Conservation (phyloP, 495 filamentous ascomycete species). For the Glonium stellatum region DNA sequence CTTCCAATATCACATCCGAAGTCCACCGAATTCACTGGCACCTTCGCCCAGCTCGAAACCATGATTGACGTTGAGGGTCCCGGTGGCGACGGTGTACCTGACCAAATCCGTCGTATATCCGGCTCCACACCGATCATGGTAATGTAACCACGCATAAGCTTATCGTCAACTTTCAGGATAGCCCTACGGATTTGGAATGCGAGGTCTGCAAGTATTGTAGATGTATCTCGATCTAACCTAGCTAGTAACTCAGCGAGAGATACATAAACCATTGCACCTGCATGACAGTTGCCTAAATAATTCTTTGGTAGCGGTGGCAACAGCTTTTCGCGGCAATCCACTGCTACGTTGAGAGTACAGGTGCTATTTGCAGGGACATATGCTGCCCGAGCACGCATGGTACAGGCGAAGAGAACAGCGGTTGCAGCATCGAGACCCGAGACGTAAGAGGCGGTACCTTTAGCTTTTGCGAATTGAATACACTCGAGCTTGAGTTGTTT, state of each 20-base stretch:
- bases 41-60: not conserved
- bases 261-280: not conserved
- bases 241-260: not conserved
- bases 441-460: not conserved
- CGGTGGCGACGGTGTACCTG: not conserved
- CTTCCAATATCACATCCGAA: not conserved
- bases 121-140: not conserved
- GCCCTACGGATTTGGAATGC: not conserved
- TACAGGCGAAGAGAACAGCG: not conserved
- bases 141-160: constrained; percentile 1
- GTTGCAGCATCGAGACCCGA: not conserved
- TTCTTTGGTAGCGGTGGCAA: not conserved
- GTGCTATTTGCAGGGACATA: not conserved
- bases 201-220: not conserved
- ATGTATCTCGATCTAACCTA: not conserved
- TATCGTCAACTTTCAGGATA: not conserved
- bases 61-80: not conserved
- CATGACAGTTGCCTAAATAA: not conserved
- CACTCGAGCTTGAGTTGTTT: not conserved
- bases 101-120: not conserved
- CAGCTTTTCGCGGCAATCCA: not conserved
- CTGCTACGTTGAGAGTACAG: not conserved
- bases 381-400: not conserved
- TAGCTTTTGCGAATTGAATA: not conserved
- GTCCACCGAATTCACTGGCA: not conserved